Evolutionary conservation across 345 rosid genomes (phyloP).

Genomic region (Rhodamnia rubescens): DNA sequence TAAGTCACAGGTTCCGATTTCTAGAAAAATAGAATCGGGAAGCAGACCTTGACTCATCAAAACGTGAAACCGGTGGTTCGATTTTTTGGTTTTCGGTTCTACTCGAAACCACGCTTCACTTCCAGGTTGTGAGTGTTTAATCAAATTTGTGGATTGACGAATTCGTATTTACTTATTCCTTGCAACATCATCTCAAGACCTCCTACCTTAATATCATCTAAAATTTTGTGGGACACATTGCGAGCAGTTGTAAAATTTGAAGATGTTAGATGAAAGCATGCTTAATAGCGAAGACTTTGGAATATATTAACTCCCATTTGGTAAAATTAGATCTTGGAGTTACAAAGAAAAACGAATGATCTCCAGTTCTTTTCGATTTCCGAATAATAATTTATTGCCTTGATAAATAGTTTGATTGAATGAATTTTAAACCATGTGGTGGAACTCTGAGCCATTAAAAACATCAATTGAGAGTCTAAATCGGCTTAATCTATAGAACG

Average conservation of each 20-base stretch:
- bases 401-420: background rate
- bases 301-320: background rate
- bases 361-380: background rate
- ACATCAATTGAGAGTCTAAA: background rate
- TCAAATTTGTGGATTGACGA: background rate
- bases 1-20: too few relatives aligned
- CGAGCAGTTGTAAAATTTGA: background rate
- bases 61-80: too few relatives aligned
- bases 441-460: background rate
- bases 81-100: too few relatives aligned
- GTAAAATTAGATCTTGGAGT: background rate
- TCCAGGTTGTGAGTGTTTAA: background rate
- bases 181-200: background rate
- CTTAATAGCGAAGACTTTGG: background rate
- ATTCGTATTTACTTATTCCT: background rate
- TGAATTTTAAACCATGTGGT: background rate
- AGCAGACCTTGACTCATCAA: too few relatives aligned
- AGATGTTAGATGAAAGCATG: background rate
- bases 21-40: too few relatives aligned
- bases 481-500: background rate
- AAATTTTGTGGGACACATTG: background rate
- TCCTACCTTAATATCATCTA: background rate
- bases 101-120: too few relatives aligned
- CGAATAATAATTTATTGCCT: background rate
- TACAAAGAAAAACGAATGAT: background rate